These are phyloP conservation scores for Vitis vinifera DNA, from an alignment of 164 flowering plant genomes.

Conservation along the genomic window ASM3070453v1 NC_081812.1:12485001-12485500, in stretches of 20 bases:
- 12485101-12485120: constrained; percentile 28
- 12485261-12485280: constrained; percentile 90
- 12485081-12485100: neutral
- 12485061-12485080: neutral
- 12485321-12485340: constrained; percentile 95
- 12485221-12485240: constrained; percentile 67
- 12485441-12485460: too few species aligned
- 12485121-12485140: constrained; percentile 96
- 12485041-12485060: constrained; percentile 3
- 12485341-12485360: constrained; percentile 95
- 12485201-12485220: constrained; percentile 85
- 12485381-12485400: constrained; percentile 34
- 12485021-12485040: constrained; percentile 99
- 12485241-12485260: constrained; percentile 64
- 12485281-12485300: constrained; percentile 73
- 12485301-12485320: constrained; percentile 85
- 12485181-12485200: constrained; percentile 87
- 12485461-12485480: too few species aligned
- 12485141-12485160: constrained; percentile 93
- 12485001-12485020: constrained; percentile 93
- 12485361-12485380: constrained; percentile 85
- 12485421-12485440: too few species aligned
- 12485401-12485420: neutral
- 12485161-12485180: constrained; percentile 99
- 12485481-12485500: too few species aligned